phyloP scores from a whole-genome alignment of 495 filamentous ascomycete genomes.

The Aspergillus coremiiformis region DNA sequence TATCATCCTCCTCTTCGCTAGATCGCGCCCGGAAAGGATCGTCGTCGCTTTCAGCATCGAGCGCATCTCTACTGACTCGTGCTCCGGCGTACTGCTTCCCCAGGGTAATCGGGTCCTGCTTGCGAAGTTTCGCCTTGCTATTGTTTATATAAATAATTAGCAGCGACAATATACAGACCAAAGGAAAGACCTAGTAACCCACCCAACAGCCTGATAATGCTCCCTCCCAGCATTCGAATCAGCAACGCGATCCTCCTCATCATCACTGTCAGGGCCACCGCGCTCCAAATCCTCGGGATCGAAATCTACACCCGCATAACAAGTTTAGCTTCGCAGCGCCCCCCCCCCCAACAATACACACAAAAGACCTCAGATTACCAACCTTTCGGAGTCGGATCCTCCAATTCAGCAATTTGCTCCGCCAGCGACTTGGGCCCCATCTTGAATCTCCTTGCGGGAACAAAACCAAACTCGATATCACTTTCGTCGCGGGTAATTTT shows the following conservation, averaged over 20 bases:
- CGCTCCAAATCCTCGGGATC: slow-evolving; percentile 74
- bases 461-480: too few relatives aligned
- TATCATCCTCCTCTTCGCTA: slow-evolving; percentile 39
- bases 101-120: slow-evolving; percentile 49
- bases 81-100: slow-evolving; percentile 81
- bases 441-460: not conserved
- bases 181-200: slow-evolving; percentile 14
- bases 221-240: slow-evolving; percentile 57
- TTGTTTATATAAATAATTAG: slow-evolving; percentile 8
- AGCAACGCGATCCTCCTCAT: slow-evolving; percentile 27
- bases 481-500: not conserved
- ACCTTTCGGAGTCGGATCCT: slow-evolving; percentile 58
- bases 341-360: not conserved
- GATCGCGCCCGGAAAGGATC: slow-evolving; percentile 34
- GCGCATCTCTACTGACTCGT: slow-evolving; percentile 63
- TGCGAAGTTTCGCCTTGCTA: slow-evolving; percentile 80
- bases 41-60: slow-evolving; percentile 47
- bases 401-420: slow-evolving; percentile 59
- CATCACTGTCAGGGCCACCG: slow-evolving; percentile 45
- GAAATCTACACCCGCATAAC: slow-evolving; percentile 52
- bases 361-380: slow-evolving; percentile 12
- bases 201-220: slow-evolving; percentile 82
- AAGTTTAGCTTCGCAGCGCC: not conserved
- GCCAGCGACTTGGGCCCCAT: slow-evolving; percentile 40
- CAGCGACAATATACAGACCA: not conserved